Percentiles rank a stretch among this genome's conserved stretches.
These are phyloP conservation scores for Bolboschoenoplectus hybrid DNA, from an alignment of 202 grass and related monocot genomes.

Conservation along the genomic window DNA sequence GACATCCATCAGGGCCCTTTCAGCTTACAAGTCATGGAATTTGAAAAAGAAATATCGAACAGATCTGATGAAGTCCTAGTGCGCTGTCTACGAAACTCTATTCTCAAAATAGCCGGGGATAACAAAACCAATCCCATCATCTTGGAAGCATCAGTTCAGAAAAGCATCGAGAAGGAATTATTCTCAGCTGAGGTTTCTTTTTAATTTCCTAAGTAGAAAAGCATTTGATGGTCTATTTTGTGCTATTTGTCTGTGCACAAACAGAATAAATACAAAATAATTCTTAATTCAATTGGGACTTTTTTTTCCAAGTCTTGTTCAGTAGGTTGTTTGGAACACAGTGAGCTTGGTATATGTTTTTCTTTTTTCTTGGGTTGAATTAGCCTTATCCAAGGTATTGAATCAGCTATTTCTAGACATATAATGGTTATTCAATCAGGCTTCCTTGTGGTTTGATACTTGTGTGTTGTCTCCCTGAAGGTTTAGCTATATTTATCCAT, in stretches of 20 bases:
- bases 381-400: not conserved
- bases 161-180: conserved; percentile 78
- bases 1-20: conserved; percentile 69
- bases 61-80: conserved; percentile 60
- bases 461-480: not conserved
- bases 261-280: not conserved
- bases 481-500: not conserved
- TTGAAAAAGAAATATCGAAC: conserved; percentile 26
- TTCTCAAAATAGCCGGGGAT: conserved; percentile 70
- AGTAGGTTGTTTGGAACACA: not conserved
- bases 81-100: conserved; percentile 54
- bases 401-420: conserved; percentile 15
- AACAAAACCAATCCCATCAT: conserved; percentile 57
- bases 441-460: not conserved
- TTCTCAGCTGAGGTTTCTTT: conserved; percentile 58
- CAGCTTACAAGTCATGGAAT: conserved; percentile 73
- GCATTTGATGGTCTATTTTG: conserved; percentile 9
- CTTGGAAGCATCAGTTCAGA: conserved; percentile 93
- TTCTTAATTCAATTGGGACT: conserved; percentile 9
- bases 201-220: conserved; percentile 4
- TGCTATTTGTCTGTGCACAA: conserved; percentile 9
- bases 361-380: conserved; percentile 1
- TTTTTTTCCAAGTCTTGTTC: not conserved
- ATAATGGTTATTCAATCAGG: conserved; percentile 14
- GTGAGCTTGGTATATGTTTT: not conserved